Conservation (phyloP, 2,329 filamentous ascomycete genomes). For the Hansfordia pulvinata region DNA sequence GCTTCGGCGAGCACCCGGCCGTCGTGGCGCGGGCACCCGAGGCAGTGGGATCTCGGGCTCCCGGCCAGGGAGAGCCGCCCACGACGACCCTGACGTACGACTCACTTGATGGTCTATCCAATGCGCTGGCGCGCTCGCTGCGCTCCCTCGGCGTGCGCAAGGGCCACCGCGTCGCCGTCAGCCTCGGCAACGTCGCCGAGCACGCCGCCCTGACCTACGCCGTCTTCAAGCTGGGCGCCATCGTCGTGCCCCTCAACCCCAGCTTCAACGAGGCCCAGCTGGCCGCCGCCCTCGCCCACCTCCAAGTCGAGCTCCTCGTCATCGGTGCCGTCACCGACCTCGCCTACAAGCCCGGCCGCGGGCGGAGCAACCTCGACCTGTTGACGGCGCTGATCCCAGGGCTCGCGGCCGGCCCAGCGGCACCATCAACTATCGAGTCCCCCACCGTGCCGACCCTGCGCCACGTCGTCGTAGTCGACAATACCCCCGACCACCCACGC, state of each 20-base stretch:
- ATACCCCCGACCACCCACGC: slow-evolving; percentile 38
- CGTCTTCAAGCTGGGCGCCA: slow-evolving; percentile 83
- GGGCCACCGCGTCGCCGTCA: slow-evolving; percentile 75
- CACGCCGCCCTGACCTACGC: slow-evolving; percentile 81
- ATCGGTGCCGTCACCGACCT: slow-evolving; percentile 82
- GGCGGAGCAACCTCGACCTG: slow-evolving; percentile 37
- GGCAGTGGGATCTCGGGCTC: no score
- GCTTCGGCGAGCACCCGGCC: slow-evolving; percentile 49
- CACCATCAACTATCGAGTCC: slow-evolving; percentile 21
- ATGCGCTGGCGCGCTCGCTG: slow-evolving; percentile 60
- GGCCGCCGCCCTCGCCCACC: slow-evolving; percentile 61
- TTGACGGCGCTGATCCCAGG: slow-evolving; percentile 31
- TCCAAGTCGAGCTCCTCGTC: slow-evolving; percentile 60
- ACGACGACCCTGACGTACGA: slow-evolving; percentile 64
- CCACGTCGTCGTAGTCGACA: slow-evolving; percentile 66
- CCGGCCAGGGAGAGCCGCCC: no score
- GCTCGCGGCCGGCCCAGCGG: slow-evolving; percentile 16
- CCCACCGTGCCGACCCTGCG: slow-evolving; percentile 53
- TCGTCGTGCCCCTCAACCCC: slow-evolving; percentile 88
- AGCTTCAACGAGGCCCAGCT: slow-evolving; percentile 75
- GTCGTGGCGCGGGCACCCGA: slow-evolving; percentile 39
- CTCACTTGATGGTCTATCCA: slow-evolving; percentile 62
- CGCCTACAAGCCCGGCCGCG: slow-evolving; percentile 45
- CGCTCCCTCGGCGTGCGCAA: slow-evolving; percentile 59
- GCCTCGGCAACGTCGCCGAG: slow-evolving; percentile 73